Conservation (phyloP, 306 rosid genomes). For the Cucumis cinereus region DNA sequence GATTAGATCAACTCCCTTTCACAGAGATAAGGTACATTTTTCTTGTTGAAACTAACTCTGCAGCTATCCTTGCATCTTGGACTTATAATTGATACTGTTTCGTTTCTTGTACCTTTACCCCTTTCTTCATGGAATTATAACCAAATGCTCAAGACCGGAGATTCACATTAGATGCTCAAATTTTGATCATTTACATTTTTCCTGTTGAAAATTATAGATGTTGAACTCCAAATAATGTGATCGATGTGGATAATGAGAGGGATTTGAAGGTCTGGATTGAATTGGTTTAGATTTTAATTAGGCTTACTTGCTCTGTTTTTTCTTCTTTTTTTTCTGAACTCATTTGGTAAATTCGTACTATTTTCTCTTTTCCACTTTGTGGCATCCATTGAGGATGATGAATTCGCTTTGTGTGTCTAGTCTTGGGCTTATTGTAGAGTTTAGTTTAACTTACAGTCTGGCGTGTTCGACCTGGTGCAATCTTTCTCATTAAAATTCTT, state of each 20-base stretch:
- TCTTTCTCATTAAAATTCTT: not conserved
- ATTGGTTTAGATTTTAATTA: not conserved
- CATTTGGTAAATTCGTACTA: not conserved
- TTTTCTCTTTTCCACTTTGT: not conserved
- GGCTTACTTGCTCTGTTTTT: not conserved
- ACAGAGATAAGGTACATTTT: not conserved
- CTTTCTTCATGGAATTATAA: not conserved
- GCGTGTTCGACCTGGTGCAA: not conserved
- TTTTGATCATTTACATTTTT: not conserved
- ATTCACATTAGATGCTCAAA: not conserved
- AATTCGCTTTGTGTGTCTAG: not conserved
- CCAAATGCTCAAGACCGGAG: not conserved
- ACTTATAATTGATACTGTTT: not conserved
- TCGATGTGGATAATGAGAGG: not conserved
- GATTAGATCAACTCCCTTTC: not conserved
- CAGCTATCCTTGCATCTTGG: not conserved
- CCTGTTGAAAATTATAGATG: not conserved
- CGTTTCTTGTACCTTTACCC: not conserved
- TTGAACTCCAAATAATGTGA: not conserved
- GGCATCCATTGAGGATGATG: not conserved
- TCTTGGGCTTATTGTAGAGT: not conserved
- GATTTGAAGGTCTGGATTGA: not conserved
- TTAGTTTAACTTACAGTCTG: not conserved
- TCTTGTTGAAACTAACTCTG: not conserved
- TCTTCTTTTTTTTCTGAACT: not conserved